Conservation (phyloP, 2,329 filamentous ascomycete genomes). For the Colletotrichum falcatum region DNA sequence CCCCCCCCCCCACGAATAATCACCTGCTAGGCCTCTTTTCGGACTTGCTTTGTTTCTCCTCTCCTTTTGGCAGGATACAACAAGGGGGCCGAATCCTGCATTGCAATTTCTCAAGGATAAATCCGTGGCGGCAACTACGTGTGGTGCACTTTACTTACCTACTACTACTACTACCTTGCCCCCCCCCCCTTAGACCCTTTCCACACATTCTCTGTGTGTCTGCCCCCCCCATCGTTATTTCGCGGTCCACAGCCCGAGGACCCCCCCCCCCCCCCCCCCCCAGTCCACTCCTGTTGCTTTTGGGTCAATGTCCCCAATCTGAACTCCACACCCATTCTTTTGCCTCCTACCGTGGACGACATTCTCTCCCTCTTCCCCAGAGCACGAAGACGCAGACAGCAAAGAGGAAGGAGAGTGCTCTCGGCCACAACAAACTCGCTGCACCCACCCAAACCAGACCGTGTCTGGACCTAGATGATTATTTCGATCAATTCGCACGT, state of each 20-base stretch:
- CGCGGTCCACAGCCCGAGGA: constrained; percentile 39
- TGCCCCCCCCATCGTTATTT: constrained; percentile 37
- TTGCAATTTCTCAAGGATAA: constrained; percentile 12
- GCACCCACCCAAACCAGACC: constrained; percentile 8
- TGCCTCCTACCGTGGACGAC: constrained; percentile 40
- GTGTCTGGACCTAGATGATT: constrained; percentile 18
- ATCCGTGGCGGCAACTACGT: constrained; percentile 22
- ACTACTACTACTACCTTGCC: not conserved
- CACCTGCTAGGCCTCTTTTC: not conserved
- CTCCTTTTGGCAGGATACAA: constrained; percentile 6
- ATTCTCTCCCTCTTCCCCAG: constrained; percentile 38
- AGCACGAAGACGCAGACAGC: constrained; percentile 30
- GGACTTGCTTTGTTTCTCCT: constrained; percentile 14
- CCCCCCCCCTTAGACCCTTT: constrained; percentile 33
- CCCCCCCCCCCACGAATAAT: too few relatives aligned
- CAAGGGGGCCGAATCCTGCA: not conserved
- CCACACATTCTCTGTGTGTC: not conserved
- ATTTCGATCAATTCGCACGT: constrained; percentile 19
- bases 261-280: constrained; percentile 31
- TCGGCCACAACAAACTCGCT: constrained; percentile 13
- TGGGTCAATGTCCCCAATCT: constrained; percentile 40
- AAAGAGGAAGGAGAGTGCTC: constrained; percentile 23
- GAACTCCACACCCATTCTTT: constrained; percentile 40
- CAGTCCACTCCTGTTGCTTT: constrained; percentile 38
- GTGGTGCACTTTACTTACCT: constrained; percentile 8